A percentile compares a stretch with the other conserved stretches of the same genome.
Conservation (phyloP, 164 flowering plant species). For the Tetracentron sinense region DNA sequence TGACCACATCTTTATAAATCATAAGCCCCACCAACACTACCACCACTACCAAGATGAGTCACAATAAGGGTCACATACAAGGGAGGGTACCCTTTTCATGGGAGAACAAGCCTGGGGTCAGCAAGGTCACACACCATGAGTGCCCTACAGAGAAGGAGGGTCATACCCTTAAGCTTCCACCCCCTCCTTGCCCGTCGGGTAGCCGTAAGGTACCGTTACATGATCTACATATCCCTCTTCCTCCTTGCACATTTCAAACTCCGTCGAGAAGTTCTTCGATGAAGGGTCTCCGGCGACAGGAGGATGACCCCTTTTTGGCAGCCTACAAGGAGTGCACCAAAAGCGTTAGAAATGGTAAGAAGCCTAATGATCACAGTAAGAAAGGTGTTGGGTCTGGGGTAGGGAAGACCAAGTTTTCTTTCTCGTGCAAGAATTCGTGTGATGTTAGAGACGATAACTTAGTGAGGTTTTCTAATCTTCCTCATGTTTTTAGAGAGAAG, state of each 20-base stretch:
- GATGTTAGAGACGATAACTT: constrained; percentile 45
- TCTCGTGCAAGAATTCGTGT: constrained; percentile 58
- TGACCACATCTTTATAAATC: constrained; percentile 15
- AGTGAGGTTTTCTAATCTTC: constrained; percentile 33
- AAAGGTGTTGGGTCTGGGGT: background rate
- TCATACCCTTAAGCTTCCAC: constrained; percentile 16
- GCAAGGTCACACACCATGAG: constrained; percentile 19
- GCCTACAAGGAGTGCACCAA: constrained; percentile 50
- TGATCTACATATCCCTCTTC: constrained; percentile 30
- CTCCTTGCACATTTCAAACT: constrained; percentile 26
- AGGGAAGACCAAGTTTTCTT: constrained; percentile 18
- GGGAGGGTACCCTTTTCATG: constrained; percentile 42
- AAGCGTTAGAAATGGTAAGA: constrained; percentile 8
- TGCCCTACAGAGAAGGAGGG: background rate
- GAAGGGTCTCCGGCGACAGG: constrained; percentile 21
- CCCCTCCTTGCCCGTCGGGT: constrained; percentile 15
- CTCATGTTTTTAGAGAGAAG: too few relatives aligned
- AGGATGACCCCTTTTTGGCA: constrained; percentile 47
- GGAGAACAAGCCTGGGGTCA: constrained; percentile 42
- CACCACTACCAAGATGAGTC: constrained; percentile 20
- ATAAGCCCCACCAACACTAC: background rate
- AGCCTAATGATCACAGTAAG: background rate
- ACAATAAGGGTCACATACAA: constrained; percentile 25
- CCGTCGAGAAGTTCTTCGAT: constrained; percentile 18
- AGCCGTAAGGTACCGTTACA: constrained; percentile 7